phyloP scores from a whole-genome alignment of 345 rosid genomes.

The Triadica sebifera region DNA sequence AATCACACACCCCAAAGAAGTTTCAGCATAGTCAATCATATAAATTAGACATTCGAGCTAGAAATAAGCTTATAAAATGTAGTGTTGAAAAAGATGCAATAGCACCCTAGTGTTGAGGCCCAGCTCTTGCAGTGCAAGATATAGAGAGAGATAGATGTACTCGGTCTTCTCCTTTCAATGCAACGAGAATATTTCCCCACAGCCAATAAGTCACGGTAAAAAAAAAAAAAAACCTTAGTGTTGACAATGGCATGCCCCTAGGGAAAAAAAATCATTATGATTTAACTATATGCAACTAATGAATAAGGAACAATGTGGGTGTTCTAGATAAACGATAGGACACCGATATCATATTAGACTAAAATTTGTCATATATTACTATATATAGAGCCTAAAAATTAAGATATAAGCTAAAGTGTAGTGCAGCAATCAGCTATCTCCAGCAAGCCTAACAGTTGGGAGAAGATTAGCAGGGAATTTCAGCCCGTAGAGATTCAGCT shows the following conservation, averaged over 20 bases:
- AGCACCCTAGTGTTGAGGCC: not conserved
- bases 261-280: not conserved
- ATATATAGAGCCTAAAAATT: not conserved
- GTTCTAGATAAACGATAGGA: too few species aligned
- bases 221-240: not conserved
- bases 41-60: not conserved
- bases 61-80: not conserved
- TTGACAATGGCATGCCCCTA: not conserved
- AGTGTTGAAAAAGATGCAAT: not conserved
- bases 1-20: not conserved
- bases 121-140: not conserved
- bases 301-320: not conserved
- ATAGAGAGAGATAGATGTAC: not conserved
- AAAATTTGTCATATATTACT: not conserved
- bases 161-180: not conserved
- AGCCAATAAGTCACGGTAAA: not conserved
- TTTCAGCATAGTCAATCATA: not conserved
- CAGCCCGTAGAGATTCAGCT: not conserved
- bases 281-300: not conserved
- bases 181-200: not conserved
- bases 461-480: constrained; percentile 5
- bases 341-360: not conserved
- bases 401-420: not conserved
- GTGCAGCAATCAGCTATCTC: constrained; percentile 1
- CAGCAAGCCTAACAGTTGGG: not conserved